Conservation (phyloP, 176 grass and related monocot genomes). For the Oryza brachyantha region DNA sequence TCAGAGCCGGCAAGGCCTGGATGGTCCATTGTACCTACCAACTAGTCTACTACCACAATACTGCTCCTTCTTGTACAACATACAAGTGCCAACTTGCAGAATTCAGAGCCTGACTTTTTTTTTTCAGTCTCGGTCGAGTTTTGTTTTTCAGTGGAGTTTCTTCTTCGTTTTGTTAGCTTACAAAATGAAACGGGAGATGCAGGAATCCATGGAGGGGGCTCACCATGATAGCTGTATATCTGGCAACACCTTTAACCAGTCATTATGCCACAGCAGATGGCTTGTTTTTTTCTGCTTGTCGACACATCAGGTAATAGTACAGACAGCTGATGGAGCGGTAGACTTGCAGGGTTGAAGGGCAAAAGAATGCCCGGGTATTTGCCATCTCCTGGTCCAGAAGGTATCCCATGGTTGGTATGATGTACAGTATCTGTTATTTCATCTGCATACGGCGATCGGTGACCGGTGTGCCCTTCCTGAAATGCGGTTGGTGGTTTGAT, state of each 20-base stretch:
- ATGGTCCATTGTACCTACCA: constrained; percentile 11
- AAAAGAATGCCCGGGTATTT: neutral
- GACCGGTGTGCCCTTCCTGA: neutral
- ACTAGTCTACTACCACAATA: neutral
- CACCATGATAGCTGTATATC: constrained; percentile 1
- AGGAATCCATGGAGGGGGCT: neutral
- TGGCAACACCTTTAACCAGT: constrained; percentile 30
- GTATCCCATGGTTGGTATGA: neutral
- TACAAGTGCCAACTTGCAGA: neutral
- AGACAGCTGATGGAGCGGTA: neutral
- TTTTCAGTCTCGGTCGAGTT: neutral
- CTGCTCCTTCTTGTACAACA: neutral
- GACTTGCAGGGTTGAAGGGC: neutral
- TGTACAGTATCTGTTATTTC: neutral
- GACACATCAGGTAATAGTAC: neutral
- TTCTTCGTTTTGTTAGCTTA: neutral
- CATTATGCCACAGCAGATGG: constrained; percentile 15
- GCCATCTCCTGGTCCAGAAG: neutral
- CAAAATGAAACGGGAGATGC: neutral
- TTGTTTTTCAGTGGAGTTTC: neutral
- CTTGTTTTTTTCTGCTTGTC: constrained; percentile 13
- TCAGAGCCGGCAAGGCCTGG: constrained; percentile 3
- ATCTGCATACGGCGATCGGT: neutral
- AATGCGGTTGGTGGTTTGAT: neutral
- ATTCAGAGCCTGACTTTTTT: neutral